Conservation (phyloP, 2,329 filamentous ascomycete genomes). For the Rutstroemia sp. region DNA sequence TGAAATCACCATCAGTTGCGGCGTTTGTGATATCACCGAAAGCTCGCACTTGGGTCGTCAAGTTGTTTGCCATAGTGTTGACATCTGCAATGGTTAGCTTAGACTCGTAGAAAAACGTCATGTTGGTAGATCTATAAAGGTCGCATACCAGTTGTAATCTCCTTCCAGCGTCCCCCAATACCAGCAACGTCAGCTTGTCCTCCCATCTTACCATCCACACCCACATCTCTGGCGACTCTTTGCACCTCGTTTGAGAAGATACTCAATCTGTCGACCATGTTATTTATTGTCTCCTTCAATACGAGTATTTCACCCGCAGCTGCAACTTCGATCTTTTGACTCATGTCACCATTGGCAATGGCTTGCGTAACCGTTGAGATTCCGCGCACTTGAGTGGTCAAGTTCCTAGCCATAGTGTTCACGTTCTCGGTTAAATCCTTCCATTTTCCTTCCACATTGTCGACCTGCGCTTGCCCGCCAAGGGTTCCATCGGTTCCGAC, state of each 20-base stretch:
- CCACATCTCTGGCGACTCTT: slow-evolving; percentile 90
- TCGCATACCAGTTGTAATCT: slow-evolving; percentile 72
- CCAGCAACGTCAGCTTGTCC: slow-evolving; percentile 92
- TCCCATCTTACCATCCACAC: slow-evolving; percentile 97
- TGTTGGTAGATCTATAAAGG: neutral
- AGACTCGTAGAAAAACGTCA: neutral
- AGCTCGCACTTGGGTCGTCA: slow-evolving; percentile 93
- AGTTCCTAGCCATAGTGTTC: slow-evolving; percentile 66
- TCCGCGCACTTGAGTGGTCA: slow-evolving; percentile 71
- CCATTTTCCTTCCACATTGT: slow-evolving; percentile 96
- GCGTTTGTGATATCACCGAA: slow-evolving; percentile 99
- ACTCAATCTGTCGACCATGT: slow-evolving; percentile 94
- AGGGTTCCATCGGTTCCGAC: slow-evolving; percentile 94
- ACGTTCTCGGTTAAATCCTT: slow-evolving; percentile 91
- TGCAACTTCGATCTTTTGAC: slow-evolving; percentile 89
- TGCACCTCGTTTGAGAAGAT: slow-evolving; percentile 97
- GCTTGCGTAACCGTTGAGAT: slow-evolving; percentile 93
- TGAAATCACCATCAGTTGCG: slow-evolving; percentile 94
- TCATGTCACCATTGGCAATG: slow-evolving; percentile 93
- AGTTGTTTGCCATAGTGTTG: slow-evolving; percentile 46
- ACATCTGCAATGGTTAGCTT: slow-evolving; percentile 18
- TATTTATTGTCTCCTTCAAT: slow-evolving; percentile 93
- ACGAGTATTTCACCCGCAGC: slow-evolving; percentile 92
- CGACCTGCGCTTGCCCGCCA: slow-evolving; percentile 87
- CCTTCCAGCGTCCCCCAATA: slow-evolving; percentile 91